Evolutionary conservation across 805 yeast species (phyloP), one percentile per base, ranked within the genome.

Genomic region (Barnettozyma californica): DNA sequence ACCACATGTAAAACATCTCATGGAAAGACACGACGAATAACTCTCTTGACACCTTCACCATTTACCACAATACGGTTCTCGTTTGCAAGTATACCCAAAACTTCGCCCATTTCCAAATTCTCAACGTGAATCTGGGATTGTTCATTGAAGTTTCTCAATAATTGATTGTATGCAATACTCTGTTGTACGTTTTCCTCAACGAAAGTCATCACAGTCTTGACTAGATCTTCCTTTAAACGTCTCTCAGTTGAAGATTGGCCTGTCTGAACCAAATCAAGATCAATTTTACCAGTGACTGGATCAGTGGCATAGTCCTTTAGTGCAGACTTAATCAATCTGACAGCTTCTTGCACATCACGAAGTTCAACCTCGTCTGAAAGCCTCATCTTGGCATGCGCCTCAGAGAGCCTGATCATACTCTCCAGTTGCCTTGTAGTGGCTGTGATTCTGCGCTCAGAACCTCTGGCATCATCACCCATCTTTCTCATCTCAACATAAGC

Each of bases 361-460:
- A 86, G 72, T 47, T 83, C 84, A 5, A 94, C 99, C 0, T 58
- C 63, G 1, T 74, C 68, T 1, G 92, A 77, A 27, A 94, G 73
- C 58, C 96, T 81, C 96, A 94, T 87, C 68, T 90, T 91, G 1
- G 99, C 99, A 65, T 94, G 98, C 0, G 98, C 99, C 68, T 94
- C 99, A 0, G 95, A 68, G 45, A 94, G 74, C 62, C 99, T 81
- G 56, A 92, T 91, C 96, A 94, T 88, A 45, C 95, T 84, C 68
- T 94, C 99, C 49, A 94, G 74, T 66, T 94, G 99, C 69, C 99
- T 80, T 1, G 99, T 92, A 0, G 99, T 94, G 4, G 99, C 99
- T 0, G 99, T 94, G 56, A 94, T 87, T 58, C 99, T 75, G 67
- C 84, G 87, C 53, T 94, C 98, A 11, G 89, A 74, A 1, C 90